Base-by-base conservation (phyloP, 2,329 filamentous ascomycete species). In the Colletotrichum scovillei region DNA sequence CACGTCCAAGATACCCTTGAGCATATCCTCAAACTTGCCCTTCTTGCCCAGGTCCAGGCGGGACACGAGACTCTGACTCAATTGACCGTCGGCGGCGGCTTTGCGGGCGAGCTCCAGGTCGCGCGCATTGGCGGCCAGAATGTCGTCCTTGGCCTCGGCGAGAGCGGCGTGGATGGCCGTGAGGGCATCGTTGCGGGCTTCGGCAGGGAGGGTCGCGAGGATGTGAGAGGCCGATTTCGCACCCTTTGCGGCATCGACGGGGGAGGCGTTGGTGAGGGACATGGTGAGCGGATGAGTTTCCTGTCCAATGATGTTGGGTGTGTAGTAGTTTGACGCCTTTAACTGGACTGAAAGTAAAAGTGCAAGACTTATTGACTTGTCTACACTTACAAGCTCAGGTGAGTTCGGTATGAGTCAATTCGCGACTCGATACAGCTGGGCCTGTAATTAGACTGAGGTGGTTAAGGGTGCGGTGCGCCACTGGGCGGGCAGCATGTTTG, bases 11-110 rank as follows among this genome's bases (percentile, higher is more conserved):
- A 99, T 97, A 30, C 97, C 97, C 85, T 95, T 93, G 76, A 99
- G 88, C 97, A 99, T 98, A 80, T 98, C 97, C 80, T 98, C 95
- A 88, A 93, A 99, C 85, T 98, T 98, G 72, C 96, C 96, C 80
- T 91, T 90, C 82, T 94, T 93, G 62, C 91, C 92, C 62, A 99
- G 87, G 82, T 99, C 96, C 74, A 99, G 88, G 69, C 97, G 90
- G 79, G 97, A 97, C 38, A 98, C 90, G 28, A 98, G 88, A 79
- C 94, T 97, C 79, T 93, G 89, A 81, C 92, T 96, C 63, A 98
- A 85, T 60, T 91, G 87, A 53, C 96, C 96, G 78, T 92, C 90
- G 19, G 91, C 89, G 24, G 94, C 94, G 62, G 94, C 94, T 78
- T 90, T 87, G 53, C 88, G 90, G 3, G 97, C 97, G 58, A 89